Percentiles rank a stretch among this genome's conserved stretches.
Evolutionary conservation across 1,139 yeast species (phyloP).

Genomic region (Sugiyamaella pinicola): DNA sequence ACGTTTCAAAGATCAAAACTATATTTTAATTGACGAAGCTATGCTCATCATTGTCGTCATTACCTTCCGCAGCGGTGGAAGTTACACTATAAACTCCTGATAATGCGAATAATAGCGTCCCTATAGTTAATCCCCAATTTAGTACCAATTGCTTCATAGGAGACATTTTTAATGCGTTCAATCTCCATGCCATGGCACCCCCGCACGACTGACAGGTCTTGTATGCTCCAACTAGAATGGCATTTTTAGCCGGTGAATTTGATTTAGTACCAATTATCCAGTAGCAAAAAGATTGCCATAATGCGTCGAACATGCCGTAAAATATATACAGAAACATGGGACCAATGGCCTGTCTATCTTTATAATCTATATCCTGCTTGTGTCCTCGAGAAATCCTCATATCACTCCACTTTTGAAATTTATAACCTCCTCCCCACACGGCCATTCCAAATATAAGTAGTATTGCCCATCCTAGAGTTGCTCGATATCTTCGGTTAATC

Average conservation of each 20-base stretch:
- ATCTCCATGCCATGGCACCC: slow-evolving; percentile 59
- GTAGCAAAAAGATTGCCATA: slow-evolving; percentile 55
- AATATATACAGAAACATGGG: slow-evolving; percentile 47
- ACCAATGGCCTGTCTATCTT: slow-evolving; percentile 23
- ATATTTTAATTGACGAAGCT: neutral
- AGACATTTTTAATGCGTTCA: slow-evolving; percentile 49
- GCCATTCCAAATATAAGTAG: slow-evolving; percentile 48
- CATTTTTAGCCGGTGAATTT: slow-evolving; percentile 55
- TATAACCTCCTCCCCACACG: slow-evolving; percentile 61
- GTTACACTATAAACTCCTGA: slow-evolving; percentile 41
- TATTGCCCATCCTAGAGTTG: slow-evolving; percentile 53
- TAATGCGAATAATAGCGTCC: slow-evolving; percentile 48
- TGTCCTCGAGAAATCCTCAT: slow-evolving; percentile 21
- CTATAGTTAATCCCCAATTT: slow-evolving; percentile 57
- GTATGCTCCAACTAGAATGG: slow-evolving; percentile 58
- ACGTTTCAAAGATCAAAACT: neutral
- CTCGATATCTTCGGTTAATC: slow-evolving; percentile 50
- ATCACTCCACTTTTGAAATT: slow-evolving; percentile 45
- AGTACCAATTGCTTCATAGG: slow-evolving; percentile 52
- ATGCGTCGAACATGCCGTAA: slow-evolving; percentile 57
- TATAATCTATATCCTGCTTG: slow-evolving; percentile 26
- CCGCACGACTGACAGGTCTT: slow-evolving; percentile 62
- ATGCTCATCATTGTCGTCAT: neutral
- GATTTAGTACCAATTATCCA: slow-evolving; percentile 59
- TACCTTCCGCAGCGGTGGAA: slow-evolving; percentile 22